Conservation (phyloP, 2,329 filamentous ascomycete genomes). For the Amylocarpus encephaloides region DNA sequence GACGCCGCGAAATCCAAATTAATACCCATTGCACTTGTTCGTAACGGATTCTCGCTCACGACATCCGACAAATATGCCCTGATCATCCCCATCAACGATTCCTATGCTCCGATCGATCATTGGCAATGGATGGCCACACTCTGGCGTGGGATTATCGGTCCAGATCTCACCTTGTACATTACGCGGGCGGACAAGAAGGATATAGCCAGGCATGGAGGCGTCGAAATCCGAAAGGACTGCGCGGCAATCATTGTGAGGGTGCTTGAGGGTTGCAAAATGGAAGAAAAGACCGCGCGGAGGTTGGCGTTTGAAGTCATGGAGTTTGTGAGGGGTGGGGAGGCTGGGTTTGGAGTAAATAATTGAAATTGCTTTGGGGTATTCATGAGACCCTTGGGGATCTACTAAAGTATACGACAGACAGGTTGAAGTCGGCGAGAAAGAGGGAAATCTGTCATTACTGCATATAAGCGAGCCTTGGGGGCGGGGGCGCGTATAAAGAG, state of each 20-base stretch:
- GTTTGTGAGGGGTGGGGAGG: constrained; percentile 48
- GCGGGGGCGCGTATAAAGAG: no score
- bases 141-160: constrained; percentile 79
- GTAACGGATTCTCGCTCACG: constrained; percentile 72
- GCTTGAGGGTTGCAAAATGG: constrained; percentile 39
- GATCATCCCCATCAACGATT: constrained; percentile 66
- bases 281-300: constrained; percentile 65
- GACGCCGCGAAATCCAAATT: constrained; percentile 24
- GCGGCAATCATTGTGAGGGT: constrained; percentile 50
- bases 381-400: not conserved
- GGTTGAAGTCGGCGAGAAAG: not conserved
- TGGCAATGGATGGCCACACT: constrained; percentile 97
- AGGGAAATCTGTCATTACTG: not conserved
- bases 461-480: no score
- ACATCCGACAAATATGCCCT: constrained; percentile 70
- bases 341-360: constrained; percentile 8
- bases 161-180: constrained; percentile 72
- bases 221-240: constrained; percentile 51
- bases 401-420: not conserved
- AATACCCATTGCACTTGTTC: constrained; percentile 68
- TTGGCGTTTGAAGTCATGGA: constrained; percentile 85
- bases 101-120: constrained; percentile 78
- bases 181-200: constrained; percentile 34
- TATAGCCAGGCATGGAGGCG: constrained; percentile 38
- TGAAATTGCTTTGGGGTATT: not conserved